Conservation (phyloP, 768 basidiomycete genomes). For the Rubroboletus satanas region DNA sequence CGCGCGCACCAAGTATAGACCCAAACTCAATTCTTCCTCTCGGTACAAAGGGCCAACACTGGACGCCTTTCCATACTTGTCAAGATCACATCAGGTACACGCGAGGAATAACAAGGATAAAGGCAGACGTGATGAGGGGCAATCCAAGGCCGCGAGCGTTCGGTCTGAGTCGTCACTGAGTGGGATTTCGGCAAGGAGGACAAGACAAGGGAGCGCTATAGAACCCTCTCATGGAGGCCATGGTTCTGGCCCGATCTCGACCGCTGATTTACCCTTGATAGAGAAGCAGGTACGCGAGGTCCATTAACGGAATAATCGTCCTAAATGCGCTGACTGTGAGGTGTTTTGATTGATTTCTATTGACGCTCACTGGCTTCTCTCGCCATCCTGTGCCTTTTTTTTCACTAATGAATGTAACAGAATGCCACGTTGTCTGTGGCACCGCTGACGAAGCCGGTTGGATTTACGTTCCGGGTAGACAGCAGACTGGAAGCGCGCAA, state of each 20-base stretch:
- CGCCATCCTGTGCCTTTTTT: constrained; percentile 19
- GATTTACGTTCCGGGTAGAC: constrained; percentile 52
- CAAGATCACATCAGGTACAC: constrained; percentile 12
- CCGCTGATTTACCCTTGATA: constrained; percentile 23
- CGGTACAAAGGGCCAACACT: constrained; percentile 16
- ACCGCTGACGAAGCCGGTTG: constrained; percentile 44
- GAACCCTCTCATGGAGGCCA: not conserved
- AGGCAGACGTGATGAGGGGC: constrained; percentile 9
- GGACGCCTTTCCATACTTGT: constrained; percentile 19
- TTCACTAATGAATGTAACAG: constrained; percentile 13
- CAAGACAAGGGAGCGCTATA: not conserved
- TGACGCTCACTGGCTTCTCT: constrained; percentile 1
- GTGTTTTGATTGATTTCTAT: constrained; percentile 3
- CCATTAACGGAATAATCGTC: constrained; percentile 20
- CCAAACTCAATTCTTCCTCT: constrained; percentile 13
- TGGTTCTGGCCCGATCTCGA: constrained; percentile 15
- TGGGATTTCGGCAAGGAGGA: constrained; percentile 3
- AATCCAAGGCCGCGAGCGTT: constrained; percentile 1
- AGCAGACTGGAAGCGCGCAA: constrained; percentile 47
- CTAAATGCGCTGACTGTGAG: constrained; percentile 26
- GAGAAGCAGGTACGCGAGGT: constrained; percentile 31
- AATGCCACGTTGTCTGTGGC: constrained; percentile 23
- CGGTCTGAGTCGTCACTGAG: not conserved
- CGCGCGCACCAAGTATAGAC: constrained; percentile 30
- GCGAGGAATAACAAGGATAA: constrained; percentile 4